A percentile compares a stretch with the other conserved stretches of the same genome.
phyloP scores from a whole-genome alignment of 371 early-diverging fungal species.

The Syncephalis plumigaleata region DNA sequence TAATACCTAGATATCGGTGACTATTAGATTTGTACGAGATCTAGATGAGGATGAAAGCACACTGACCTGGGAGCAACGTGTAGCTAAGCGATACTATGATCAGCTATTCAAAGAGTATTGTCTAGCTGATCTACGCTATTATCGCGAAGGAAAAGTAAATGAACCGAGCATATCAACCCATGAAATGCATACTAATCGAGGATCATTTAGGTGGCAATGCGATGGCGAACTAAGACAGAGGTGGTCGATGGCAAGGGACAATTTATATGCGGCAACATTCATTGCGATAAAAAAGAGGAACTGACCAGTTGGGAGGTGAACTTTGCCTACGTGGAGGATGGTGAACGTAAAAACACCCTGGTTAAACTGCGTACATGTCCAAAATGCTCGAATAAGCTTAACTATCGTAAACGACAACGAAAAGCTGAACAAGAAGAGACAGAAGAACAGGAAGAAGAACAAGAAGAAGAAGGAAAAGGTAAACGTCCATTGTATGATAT shows the following conservation, averaged over 20 bases:
- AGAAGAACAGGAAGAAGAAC: no score
- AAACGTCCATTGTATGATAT: no score
- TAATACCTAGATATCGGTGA: slow-evolving; percentile 15
- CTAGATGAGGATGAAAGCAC: slow-evolving; percentile 18
- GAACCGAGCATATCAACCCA: not conserved
- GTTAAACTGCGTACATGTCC: no score
- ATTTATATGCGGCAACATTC: not conserved
- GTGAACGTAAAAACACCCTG: no score
- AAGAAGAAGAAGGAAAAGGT: no score
- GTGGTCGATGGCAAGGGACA: slow-evolving; percentile 57
- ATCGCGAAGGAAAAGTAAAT: slow-evolving; percentile 41
- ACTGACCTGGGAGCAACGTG: slow-evolving; percentile 51
- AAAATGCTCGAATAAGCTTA: no score
- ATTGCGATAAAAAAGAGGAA: slow-evolving; percentile 6
- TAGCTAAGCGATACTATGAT: slow-evolving; percentile 76
- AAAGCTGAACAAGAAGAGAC: no score
- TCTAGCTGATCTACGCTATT: slow-evolving; percentile 51
- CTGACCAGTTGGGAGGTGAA: slow-evolving; percentile 74
- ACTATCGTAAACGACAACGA: no score
- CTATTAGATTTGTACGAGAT: slow-evolving; percentile 9
- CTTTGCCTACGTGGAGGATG: slow-evolving; percentile 56
- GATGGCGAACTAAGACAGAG: slow-evolving; percentile 70
- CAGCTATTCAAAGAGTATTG: slow-evolving; percentile 73
- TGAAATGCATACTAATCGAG: not conserved
- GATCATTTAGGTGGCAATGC: slow-evolving; percentile 38